Evolutionary conservation across 2,329 filamentous ascomycete genomes (phyloP).

Genomic region (Colletotrichum australisinense): DNA sequence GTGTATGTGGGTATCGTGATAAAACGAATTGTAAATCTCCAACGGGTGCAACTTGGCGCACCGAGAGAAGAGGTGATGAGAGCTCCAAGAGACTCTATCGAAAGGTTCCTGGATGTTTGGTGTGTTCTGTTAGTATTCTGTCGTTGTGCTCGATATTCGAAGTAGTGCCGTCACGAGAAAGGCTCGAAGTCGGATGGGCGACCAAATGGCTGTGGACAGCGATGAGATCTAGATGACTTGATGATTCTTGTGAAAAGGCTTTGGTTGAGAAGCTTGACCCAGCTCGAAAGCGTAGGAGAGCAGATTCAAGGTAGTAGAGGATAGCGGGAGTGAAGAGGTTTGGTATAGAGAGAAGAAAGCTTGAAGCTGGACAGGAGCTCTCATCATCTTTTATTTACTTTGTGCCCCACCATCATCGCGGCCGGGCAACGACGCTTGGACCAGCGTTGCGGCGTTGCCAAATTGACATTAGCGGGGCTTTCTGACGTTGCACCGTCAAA

Average conservation of each 20-base stretch:
- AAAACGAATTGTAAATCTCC: slow-evolving; percentile 51
- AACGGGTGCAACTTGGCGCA: slow-evolving; percentile 60
- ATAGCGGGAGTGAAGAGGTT: slow-evolving; percentile 38
- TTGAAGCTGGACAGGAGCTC: slow-evolving; percentile 36
- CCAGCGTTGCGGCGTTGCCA: background rate
- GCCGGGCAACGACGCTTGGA: slow-evolving; percentile 37
- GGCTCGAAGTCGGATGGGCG: slow-evolving; percentile 57
- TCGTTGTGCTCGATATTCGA: slow-evolving; percentile 60
- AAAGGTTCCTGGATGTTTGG: slow-evolving; percentile 65
- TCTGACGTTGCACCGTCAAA: slow-evolving; percentile 5
- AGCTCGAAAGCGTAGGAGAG: slow-evolving; percentile 37
- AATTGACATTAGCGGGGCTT: background rate
- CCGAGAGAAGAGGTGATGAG: slow-evolving; percentile 50
- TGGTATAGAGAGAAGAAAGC: slow-evolving; percentile 41
- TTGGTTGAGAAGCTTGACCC: slow-evolving; percentile 38
- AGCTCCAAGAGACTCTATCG: slow-evolving; percentile 69
- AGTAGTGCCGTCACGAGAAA: slow-evolving; percentile 54
- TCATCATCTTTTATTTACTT: slow-evolving; percentile 59
- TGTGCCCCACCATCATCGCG: slow-evolving; percentile 45
- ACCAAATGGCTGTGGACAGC: slow-evolving; percentile 58
- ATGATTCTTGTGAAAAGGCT: slow-evolving; percentile 46
- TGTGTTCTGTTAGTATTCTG: slow-evolving; percentile 56
- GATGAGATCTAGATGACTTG: slow-evolving; percentile 62
- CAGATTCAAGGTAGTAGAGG: slow-evolving; percentile 25
- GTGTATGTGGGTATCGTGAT: slow-evolving; percentile 46